Conservation (phyloP, 768 basidiomycete genomes). For the Tephrocybe sp. region DNA sequence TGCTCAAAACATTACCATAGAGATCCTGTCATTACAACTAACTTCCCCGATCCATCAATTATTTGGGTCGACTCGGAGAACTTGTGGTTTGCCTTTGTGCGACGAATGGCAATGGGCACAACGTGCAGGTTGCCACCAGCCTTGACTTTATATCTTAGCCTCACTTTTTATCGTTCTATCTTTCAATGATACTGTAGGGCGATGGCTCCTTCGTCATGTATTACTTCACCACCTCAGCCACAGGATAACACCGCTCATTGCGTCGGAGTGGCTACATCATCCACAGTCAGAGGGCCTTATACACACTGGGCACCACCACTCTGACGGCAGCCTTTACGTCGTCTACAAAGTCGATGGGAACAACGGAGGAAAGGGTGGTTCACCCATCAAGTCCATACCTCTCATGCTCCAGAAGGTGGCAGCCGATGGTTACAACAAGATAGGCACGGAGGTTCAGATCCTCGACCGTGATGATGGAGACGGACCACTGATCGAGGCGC, state of each 20-base stretch:
- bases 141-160: not conserved
- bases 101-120: constrained; percentile 9
- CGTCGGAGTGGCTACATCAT: constrained; percentile 14
- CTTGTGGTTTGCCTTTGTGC: constrained; percentile 16
- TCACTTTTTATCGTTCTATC: not conserved
- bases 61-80: constrained; percentile 12
- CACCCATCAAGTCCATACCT: constrained; percentile 16
- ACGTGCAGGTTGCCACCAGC: constrained; percentile 15
- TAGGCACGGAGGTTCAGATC: constrained; percentile 13
- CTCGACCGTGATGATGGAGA: constrained; percentile 16
- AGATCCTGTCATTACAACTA: too few relatives aligned
- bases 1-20: too few relatives aligned
- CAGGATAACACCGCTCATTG: constrained; percentile 12
- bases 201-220: constrained; percentile 13
- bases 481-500: constrained; percentile 15
- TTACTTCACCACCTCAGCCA: constrained; percentile 11
- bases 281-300: constrained; percentile 9
- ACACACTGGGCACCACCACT: constrained; percentile 13
- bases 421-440: constrained; percentile 14
- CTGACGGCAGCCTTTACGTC: constrained; percentile 15
- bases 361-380: constrained; percentile 12
- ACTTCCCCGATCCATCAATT: constrained; percentile 16
- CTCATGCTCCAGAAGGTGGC: constrained; percentile 17
- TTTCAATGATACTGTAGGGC: too few relatives aligned
- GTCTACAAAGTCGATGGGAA: constrained; percentile 16